phyloP scores from a whole-genome alignment of 2,329 filamentous ascomycete genomes.

The Parasarocladium wereldwijsianum region DNA sequence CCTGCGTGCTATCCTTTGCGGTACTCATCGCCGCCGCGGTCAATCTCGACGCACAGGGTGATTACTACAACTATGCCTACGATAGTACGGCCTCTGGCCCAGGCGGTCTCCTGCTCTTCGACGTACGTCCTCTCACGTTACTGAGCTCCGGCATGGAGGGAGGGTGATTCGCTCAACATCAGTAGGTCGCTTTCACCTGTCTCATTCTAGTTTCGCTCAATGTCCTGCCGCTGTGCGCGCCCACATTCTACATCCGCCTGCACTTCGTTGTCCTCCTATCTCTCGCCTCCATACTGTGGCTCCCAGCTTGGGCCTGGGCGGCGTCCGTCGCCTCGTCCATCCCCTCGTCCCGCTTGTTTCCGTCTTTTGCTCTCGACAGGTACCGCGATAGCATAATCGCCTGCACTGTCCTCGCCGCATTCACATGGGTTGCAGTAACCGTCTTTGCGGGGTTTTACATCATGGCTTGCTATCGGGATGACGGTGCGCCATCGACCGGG shows the following conservation, averaged over 20 bases:
- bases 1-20: constrained; percentile 23
- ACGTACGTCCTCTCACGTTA: constrained; percentile 22
- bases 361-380: constrained; percentile 7
- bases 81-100: constrained; percentile 16
- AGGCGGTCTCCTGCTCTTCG: constrained; percentile 29
- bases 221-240: constrained; percentile 20
- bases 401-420: constrained; percentile 24
- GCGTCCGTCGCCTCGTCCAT: constrained; percentile 18
- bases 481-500: too few relatives aligned
- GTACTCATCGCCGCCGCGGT: constrained; percentile 25
- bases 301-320: constrained; percentile 26
- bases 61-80: constrained; percentile 11
- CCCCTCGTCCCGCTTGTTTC: constrained; percentile 9
- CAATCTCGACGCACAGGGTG: constrained; percentile 22
- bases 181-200: constrained; percentile 25
- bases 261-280: constrained; percentile 19
- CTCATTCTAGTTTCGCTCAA: constrained; percentile 23
- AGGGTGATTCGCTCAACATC: constrained; percentile 5
- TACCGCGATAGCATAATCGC: constrained; percentile 20
- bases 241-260: constrained; percentile 23
- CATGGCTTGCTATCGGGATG: constrained; percentile 12
- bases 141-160: too few relatives aligned
- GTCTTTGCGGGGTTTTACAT: constrained; percentile 24
- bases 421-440: constrained; percentile 24
- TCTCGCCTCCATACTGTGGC: constrained; percentile 27